A percentile compares a stretch with the other conserved stretches of the same genome.
These are phyloP conservation scores for Monilinia polystroma DNA, from an alignment of 2,329 filamentous ascomycete genomes.

Conservation along the genomic window DNA sequence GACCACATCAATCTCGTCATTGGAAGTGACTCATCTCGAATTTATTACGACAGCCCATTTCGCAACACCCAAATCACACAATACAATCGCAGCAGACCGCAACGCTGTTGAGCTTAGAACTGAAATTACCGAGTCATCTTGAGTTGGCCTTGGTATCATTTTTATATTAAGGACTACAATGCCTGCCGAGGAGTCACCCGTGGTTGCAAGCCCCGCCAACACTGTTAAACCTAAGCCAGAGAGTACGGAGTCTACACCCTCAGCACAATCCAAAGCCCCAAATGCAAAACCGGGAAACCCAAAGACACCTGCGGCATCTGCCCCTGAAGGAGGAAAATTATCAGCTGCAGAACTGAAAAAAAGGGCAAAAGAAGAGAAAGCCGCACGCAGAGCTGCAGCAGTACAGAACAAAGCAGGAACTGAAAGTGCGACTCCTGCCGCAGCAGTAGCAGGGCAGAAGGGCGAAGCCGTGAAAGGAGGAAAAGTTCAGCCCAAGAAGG, in stretches of 20 bases:
- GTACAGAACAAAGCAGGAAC: constrained; percentile 52
- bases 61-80: constrained; percentile 6
- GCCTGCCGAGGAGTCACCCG: constrained; percentile 31
- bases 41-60: constrained; percentile 3
- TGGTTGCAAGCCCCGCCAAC: constrained; percentile 24
- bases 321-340: constrained; percentile 50
- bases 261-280: constrained; percentile 22
- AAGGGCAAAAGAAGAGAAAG: constrained; percentile 86
- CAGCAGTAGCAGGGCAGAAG: constrained; percentile 28
- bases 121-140: background rate
- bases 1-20: background rate
- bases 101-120: background rate
- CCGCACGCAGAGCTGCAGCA: constrained; percentile 73
- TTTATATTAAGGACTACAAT: constrained; percentile 5
- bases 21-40: constrained; percentile 21
- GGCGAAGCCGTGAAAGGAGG: constrained; percentile 37
- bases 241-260: background rate
- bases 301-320: constrained; percentile 23
- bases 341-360: constrained; percentile 69
- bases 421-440: constrained; percentile 38
- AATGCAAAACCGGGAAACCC: constrained; percentile 23
- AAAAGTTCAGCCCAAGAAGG: constrained; percentile 44
- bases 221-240: constrained; percentile 13
- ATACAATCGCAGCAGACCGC: background rate
- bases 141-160: constrained; percentile 11